Percentiles rank a stretch among this genome's conserved stretches.
Evolutionary conservation across 192 early-diverging fungal species (phyloP).

Genomic region (Entomortierella lignicola): DNA sequence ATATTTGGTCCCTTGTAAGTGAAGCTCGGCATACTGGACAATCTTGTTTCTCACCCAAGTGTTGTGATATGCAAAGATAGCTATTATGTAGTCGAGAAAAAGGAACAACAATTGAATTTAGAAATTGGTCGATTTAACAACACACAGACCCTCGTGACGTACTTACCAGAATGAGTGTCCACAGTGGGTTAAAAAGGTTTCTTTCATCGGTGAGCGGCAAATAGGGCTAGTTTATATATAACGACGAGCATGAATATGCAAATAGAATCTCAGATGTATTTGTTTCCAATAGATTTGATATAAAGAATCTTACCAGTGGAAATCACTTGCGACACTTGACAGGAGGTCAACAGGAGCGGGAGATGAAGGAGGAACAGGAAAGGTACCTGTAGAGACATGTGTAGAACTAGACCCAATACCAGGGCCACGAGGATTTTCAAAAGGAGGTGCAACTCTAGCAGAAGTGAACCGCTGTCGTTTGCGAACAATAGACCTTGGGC

Average conservation of each 20-base stretch:
- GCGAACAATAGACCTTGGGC: slow-evolving; percentile 30
- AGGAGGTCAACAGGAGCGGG: slow-evolving; percentile 10
- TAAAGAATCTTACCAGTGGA: slow-evolving; percentile 30
- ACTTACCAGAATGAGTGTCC: slow-evolving; percentile 88
- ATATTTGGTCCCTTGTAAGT: slow-evolving; percentile 76
- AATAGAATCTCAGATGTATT: too few species aligned
- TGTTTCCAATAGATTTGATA: too few species aligned
- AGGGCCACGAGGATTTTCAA: slow-evolving; percentile 1
- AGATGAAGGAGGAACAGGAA: background rate
- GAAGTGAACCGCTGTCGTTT: slow-evolving; percentile 44
- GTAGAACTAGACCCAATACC: background rate
- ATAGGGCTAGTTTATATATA: slow-evolving; percentile 71
- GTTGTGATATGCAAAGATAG: slow-evolving; percentile 78
- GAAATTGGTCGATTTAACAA: too few species aligned
- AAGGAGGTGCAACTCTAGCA: background rate
- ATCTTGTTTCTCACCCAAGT: slow-evolving; percentile 65
- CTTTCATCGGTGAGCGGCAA: slow-evolving; percentile 75
- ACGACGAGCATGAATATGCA: too few species aligned
- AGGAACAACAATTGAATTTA: background rate
- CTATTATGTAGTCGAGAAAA: slow-evolving; percentile 33
- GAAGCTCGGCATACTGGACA: slow-evolving; percentile 79
- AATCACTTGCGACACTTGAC: slow-evolving; percentile 21
- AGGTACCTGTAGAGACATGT: background rate
- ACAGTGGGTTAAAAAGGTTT: slow-evolving; percentile 83
- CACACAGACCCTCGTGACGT: background rate